Percentiles rank a stretch among this genome's conserved stretches.
These are phyloP conservation scores for Chlamydomonas reinhardtii DNA, from an alignment of 163 green algal genomes.

Conservation along the genomic window DNA sequence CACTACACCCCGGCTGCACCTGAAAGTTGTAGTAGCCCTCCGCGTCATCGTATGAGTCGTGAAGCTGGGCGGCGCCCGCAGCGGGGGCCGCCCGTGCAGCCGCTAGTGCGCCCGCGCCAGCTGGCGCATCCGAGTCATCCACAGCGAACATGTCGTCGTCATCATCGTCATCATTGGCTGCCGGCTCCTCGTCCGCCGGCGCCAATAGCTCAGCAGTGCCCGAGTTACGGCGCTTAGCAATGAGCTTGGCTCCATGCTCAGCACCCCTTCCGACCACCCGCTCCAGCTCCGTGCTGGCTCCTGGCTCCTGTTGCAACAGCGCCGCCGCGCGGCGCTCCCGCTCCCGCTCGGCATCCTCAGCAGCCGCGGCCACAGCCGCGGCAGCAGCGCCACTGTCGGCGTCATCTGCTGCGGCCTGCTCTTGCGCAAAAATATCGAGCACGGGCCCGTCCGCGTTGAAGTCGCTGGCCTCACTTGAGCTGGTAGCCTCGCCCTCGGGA, in stretches of 20 bases:
- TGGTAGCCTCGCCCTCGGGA: constrained; percentile 56
- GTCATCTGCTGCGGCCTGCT: constrained; percentile 4
- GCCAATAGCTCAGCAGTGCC: too few species aligned
- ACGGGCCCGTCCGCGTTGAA: constrained; percentile 52
- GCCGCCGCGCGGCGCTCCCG: background rate
- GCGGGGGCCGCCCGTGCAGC: constrained; percentile 36
- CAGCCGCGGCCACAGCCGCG: background rate
- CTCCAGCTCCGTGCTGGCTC: constrained; percentile 4
- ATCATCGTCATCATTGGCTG: background rate
- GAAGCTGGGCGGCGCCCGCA: constrained; percentile 66
- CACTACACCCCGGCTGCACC: constrained; percentile 53
- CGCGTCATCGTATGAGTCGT: constrained; percentile 96
- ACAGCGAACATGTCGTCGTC: constrained; percentile 89
- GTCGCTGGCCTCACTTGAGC: constrained; percentile 50
- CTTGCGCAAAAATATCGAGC: constrained; percentile 64
- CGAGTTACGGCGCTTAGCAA: too few species aligned
- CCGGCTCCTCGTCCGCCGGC: background rate
- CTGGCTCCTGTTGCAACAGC: constrained; percentile 18
- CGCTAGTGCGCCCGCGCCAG: background rate
- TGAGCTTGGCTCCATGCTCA: too few species aligned
- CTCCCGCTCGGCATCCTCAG: constrained; percentile 3
- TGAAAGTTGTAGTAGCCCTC: constrained; percentile 99
- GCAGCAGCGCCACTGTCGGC: constrained; percentile 22
- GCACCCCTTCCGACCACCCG: constrained; percentile 7
- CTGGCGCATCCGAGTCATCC: constrained; percentile 63